phyloP scores from a whole-genome alignment of 139 green algal species.

The Chlamydomonas sp. region DNA sequence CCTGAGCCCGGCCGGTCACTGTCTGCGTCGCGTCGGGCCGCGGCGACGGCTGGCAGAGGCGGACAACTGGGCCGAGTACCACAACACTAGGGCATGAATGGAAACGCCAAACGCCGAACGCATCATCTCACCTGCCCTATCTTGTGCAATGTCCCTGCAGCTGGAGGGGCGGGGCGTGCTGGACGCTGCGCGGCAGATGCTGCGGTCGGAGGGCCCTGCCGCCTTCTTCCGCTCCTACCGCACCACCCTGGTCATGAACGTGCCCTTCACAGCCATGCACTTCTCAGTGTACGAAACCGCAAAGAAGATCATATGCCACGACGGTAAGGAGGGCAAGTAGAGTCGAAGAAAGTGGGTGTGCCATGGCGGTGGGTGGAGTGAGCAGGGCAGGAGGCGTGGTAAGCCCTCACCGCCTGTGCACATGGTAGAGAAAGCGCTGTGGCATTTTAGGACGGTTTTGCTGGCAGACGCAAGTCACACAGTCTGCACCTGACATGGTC shows the following conservation, averaged over 20 bases:
- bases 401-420: not conserved
- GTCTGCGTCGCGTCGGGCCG: too few species aligned
- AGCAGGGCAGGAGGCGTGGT: not conserved
- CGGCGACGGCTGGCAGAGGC: too few species aligned
- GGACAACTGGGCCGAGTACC: not conserved
- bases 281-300: slow-evolving; percentile 92
- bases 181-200: slow-evolving; percentile 74
- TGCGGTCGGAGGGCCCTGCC: slow-evolving; percentile 75
- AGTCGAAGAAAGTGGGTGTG: not conserved
- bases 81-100: not conserved
- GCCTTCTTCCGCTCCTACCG: slow-evolving; percentile 93
- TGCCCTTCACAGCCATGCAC: slow-evolving; percentile 95
- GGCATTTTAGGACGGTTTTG: too few species aligned
- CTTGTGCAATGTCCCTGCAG: not conserved
- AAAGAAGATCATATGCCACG: slow-evolving; percentile 78
- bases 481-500: not conserved
- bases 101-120: not conserved
- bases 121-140: not conserved
- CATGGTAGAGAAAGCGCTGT: too few species aligned
- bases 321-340: too few species aligned
- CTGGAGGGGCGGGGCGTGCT: slow-evolving; percentile 43
- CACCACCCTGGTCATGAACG: slow-evolving; percentile 94
- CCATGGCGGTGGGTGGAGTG: not conserved
- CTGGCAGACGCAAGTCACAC: too few species aligned
- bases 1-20: too few species aligned